Percentiles rank a stretch among this genome's conserved stretches.
Conservation (phyloP, 495 filamentous ascomycete genomes). For the Penicillium tannophilum region DNA sequence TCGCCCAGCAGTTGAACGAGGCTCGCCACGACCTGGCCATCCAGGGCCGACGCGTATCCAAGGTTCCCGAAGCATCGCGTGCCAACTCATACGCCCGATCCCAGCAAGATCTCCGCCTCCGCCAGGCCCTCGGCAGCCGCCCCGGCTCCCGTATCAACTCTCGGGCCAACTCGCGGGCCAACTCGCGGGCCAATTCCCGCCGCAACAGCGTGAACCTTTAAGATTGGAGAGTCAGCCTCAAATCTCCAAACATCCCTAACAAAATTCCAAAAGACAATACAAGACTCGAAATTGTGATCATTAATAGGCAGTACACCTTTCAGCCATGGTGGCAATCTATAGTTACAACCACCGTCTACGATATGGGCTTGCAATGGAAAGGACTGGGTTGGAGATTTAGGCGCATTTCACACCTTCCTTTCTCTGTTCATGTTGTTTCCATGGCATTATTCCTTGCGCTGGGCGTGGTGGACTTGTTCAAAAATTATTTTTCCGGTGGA, state of each 20-base stretch:
- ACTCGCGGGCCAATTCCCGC: constrained; percentile 38
- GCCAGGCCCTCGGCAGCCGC: constrained; percentile 46
- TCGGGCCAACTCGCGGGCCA: constrained; percentile 37
- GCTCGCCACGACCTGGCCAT: constrained; percentile 46
- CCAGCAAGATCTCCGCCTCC: constrained; percentile 52
- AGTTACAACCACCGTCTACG: not conserved
- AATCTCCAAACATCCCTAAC: not conserved
- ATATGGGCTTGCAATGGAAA: not conserved
- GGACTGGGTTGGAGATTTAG: constrained; percentile 6
- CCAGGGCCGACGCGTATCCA: constrained; percentile 43
- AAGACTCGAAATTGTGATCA: not conserved
- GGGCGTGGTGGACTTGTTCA: constrained; percentile 25
- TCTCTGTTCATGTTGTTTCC: constrained; percentile 28
- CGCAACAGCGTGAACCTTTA: constrained; percentile 35
- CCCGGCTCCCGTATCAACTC: constrained; percentile 39
- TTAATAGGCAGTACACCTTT: not conserved
- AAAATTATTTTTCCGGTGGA: not conserved
- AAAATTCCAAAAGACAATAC: not conserved
- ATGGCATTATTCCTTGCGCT: constrained; percentile 23
- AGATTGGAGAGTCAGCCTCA: not conserved
- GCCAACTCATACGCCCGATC: constrained; percentile 51
- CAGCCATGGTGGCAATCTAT: not conserved
- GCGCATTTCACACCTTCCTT: constrained; percentile 20
- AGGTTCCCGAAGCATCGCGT: constrained; percentile 41
- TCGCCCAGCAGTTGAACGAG: constrained; percentile 69